Evolutionary conservation across 2,329 filamentous ascomycete species (phyloP).

Genomic region (Fusarium sp.): DNA sequence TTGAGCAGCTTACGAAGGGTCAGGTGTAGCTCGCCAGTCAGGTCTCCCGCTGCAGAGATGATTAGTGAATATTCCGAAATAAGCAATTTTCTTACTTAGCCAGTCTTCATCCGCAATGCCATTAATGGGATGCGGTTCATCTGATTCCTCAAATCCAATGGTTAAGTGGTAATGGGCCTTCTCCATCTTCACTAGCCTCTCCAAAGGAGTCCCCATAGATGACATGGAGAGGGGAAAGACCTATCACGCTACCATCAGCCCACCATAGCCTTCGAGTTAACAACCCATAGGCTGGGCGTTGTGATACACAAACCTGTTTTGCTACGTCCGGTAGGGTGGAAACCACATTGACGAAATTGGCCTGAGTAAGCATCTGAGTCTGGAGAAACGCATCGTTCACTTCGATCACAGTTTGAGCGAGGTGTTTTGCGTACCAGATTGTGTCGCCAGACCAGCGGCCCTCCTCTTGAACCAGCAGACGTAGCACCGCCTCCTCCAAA

Average conservation of each 20-base stretch:
- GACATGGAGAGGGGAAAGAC: neutral
- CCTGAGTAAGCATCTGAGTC: constrained; percentile 19
- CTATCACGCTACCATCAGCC: too few relatives aligned
- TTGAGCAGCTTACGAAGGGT: neutral
- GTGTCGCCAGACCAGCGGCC: too few relatives aligned
- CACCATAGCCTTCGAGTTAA: too few relatives aligned
- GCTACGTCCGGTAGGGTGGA: neutral
- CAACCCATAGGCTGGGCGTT: too few relatives aligned
- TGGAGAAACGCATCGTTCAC: constrained; percentile 24
- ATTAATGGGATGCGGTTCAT: too few relatives aligned
- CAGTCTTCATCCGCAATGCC: too few relatives aligned
- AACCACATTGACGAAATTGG: constrained; percentile 14
- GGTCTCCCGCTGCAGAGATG: neutral
- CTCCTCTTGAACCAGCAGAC: too few relatives aligned
- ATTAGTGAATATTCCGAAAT: too few relatives aligned
- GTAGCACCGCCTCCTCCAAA: neutral
- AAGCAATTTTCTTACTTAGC: constrained; percentile 13
- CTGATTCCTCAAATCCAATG: too few relatives aligned
- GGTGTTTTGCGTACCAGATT: too few relatives aligned
- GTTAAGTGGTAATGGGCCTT: too few relatives aligned
- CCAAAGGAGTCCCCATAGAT: neutral
- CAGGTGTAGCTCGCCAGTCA: neutral
- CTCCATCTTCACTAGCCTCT: neutral
- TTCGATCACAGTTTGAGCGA: neutral
- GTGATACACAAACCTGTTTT: neutral